Conservation (phyloP, 2,329 filamentous ascomycete species). For the Fusarium abutilonis region DNA sequence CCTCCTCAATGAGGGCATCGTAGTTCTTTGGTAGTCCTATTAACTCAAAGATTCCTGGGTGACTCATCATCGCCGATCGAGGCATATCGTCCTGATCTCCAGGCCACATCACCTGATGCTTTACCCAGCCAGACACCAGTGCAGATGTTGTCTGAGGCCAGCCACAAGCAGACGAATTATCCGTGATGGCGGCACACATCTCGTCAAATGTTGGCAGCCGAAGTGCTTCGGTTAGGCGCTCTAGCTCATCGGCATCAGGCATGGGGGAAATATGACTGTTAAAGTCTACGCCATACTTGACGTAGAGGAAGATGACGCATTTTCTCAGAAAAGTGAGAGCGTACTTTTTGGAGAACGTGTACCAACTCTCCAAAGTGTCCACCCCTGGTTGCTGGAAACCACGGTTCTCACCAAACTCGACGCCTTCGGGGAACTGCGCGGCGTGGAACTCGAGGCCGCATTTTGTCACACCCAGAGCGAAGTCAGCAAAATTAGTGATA, state of each 20-base stretch:
- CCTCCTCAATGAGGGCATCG: conserved; percentile 91
- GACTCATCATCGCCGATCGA: conserved; percentile 66
- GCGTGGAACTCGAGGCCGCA: conserved; percentile 55
- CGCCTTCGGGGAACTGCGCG: conserved; percentile 43
- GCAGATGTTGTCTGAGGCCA: conserved; percentile 59
- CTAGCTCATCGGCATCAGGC: conserved; percentile 78
- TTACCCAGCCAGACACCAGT: conserved; percentile 76
- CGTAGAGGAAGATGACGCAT: conserved; percentile 81
- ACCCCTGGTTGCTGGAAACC: conserved; percentile 67
- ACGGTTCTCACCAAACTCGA: conserved; percentile 51
- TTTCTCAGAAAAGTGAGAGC: conserved; percentile 92
- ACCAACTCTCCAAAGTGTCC: conserved; percentile 63
- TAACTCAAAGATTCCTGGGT: conserved; percentile 93
- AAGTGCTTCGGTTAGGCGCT: conserved; percentile 80
- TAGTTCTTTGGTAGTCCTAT: conserved; percentile 92
- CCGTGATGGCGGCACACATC: conserved; percentile 72
- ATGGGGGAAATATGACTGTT: conserved; percentile 72
- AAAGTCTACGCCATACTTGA: conserved; percentile 89
- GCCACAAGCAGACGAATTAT: conserved; percentile 55
- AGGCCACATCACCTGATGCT: conserved; percentile 64
- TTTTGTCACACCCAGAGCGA: conserved; percentile 61
- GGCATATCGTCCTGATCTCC: conserved; percentile 47
- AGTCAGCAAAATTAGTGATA: conserved; percentile 65
- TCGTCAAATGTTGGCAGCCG: conserved; percentile 81
- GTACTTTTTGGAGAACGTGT: conserved; percentile 78